Evolutionary conservation across 2,329 filamentous ascomycete genomes (phyloP), one percentile per base, ranked within the genome.

Genomic region (Clarireedia monteithiana): DNA sequence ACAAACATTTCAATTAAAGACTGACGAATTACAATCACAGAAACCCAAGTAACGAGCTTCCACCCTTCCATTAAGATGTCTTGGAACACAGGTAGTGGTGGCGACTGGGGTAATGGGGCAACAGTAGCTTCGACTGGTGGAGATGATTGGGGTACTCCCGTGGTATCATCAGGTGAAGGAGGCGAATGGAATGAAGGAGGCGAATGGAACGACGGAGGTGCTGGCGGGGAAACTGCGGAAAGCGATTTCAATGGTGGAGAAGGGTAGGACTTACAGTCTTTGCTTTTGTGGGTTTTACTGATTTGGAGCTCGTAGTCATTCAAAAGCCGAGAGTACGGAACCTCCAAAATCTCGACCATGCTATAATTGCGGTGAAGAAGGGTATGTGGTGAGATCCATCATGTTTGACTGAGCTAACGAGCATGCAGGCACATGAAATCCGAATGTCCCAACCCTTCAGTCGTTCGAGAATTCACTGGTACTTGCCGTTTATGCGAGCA

Each of bases 361-460:
- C 46, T 64, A 54, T 64, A 88, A 87, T 70, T 88, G 85, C 62
- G 83, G 82, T 20, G 69, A 79, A 42, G 79, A 83, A 52, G 84
- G 83, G 76, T 58, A 70, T 73, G 59, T 73, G 72, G 77, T 81
- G 4, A 20, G n/a, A 24, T 48, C 26, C 24, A 48, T 24, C 17
- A 30, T 48, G 52, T 38, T 6, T 2, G 14, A 20, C 38, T 52
- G 34, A 55, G 57, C 59, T 64, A 59, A 65, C 50, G 5, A 27
- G 39, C 17, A 48, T 17, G 26, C 14, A 79, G 83, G 14, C 84
- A 87, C 73, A 81, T 74, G 69, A 85, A 83, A 69, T 70, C 75
- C 1, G 83, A 86, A 6, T 86, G 84, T 64, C 63, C 80, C 17
- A 82, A 85, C 55, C 76, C 78, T 15, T 71, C 70, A 26, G 77